phyloP scores from a whole-genome alignment of 345 rosid genomes.

The Gossypium sturtianum region DNA sequence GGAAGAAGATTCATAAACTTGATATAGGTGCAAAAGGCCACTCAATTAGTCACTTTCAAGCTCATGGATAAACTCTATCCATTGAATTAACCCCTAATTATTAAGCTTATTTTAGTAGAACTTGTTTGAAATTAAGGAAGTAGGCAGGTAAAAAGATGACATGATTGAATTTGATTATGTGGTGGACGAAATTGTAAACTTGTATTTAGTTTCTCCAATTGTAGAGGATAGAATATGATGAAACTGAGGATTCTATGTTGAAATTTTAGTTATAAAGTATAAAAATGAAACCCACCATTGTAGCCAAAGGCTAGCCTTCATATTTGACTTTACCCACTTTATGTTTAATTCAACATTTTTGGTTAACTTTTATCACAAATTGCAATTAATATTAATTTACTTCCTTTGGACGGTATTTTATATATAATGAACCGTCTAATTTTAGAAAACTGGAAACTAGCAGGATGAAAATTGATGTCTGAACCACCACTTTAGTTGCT shows the following conservation, averaged over 20 bases:
- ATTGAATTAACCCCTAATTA: background rate
- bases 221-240: no score
- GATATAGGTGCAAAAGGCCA: background rate
- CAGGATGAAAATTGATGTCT: background rate
- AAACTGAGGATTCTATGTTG: no score
- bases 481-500: background rate
- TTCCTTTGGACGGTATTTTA: background rate
- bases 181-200: no score
- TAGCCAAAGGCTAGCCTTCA: background rate
- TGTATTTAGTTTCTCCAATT: no score
- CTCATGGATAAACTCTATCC: no score
- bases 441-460: background rate
- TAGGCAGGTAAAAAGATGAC: background rate
- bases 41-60: background rate
- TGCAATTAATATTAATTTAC: background rate
- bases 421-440: background rate
- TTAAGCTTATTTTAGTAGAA: background rate
- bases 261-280: background rate
- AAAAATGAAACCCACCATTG: background rate
- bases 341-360: background rate
- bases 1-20: no score
- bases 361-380: slow-evolving; percentile 7
- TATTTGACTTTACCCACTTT: background rate
- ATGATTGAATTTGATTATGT: background rate
- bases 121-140: background rate